These are phyloP conservation scores for Saitozyma podzolica DNA, from an alignment of 768 basidiomycete species.

Conservation along the genomic window DNA sequence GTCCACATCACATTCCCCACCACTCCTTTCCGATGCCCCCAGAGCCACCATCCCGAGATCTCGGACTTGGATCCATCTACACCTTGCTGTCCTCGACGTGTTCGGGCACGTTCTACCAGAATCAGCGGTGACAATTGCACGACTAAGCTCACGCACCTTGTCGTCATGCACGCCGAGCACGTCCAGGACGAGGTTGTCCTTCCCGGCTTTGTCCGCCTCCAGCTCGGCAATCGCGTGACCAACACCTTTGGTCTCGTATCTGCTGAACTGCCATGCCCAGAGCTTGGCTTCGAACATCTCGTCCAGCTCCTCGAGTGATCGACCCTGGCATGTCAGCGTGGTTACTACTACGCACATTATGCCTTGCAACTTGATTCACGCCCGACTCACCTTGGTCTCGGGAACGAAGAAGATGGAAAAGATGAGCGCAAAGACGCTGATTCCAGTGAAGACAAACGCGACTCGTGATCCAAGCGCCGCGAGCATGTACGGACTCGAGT, in stretches of 20 bases:
- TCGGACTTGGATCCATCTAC: no score
- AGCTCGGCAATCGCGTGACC: slow-evolving; percentile 22
- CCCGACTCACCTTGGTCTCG: slow-evolving; percentile 1
- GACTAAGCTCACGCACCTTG: no score
- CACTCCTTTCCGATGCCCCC: no score
- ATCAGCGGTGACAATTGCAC: no score
- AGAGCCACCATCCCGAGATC: no score
- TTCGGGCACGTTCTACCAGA: no score
- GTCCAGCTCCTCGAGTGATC: slow-evolving; percentile 4
- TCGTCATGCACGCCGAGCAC: no score
- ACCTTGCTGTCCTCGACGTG: no score
- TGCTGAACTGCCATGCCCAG: slow-evolving; percentile 35
- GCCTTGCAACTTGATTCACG: no score
- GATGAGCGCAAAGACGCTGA: slow-evolving; percentile 2
- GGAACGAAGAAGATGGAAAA: slow-evolving; percentile 4
- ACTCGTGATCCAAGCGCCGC: slow-evolving; percentile 13
- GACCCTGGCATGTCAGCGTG: neutral
- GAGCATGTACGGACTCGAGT: slow-evolving; percentile 12
- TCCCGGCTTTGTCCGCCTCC: slow-evolving; percentile 4
- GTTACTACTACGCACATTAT: no score
- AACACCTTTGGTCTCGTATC: slow-evolving; percentile 17
- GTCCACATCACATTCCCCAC: no score
- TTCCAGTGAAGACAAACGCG: slow-evolving; percentile 12
- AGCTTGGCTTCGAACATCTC: slow-evolving; percentile 3
- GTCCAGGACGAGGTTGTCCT: no score